Evolutionary conservation across 495 filamentous ascomycete genomes (phyloP).

Genomic region (Aspergillus leporis): DNA sequence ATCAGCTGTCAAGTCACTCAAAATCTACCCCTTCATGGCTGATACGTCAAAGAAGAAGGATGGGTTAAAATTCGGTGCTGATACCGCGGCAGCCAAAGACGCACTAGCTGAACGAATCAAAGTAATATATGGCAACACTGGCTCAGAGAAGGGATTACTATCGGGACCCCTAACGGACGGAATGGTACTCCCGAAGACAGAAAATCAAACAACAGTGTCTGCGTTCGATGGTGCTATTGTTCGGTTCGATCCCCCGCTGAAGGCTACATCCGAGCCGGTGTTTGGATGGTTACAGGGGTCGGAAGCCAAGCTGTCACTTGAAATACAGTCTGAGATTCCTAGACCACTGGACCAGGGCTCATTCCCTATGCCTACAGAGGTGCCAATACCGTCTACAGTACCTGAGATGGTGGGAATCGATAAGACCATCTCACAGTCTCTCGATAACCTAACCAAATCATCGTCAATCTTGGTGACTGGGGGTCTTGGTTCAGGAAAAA

Average conservation of each 20-base stretch:
- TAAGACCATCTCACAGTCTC: slow-evolving; percentile 65
- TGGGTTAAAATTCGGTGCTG: slow-evolving; percentile 84
- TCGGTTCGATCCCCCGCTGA: slow-evolving; percentile 64
- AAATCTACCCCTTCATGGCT: slow-evolving; percentile 74
- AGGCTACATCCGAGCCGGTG: slow-evolving; percentile 49
- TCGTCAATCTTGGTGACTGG: slow-evolving; percentile 90
- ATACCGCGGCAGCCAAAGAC: slow-evolving; percentile 73
- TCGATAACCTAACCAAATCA: slow-evolving; percentile 72
- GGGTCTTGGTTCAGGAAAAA: slow-evolving; percentile 87
- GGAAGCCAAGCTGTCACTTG: slow-evolving; percentile 68
- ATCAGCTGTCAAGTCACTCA: slow-evolving; percentile 57
- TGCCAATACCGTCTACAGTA: slow-evolving; percentile 50
- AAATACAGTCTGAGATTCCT: slow-evolving; percentile 69
- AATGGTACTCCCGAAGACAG: slow-evolving; percentile 61
- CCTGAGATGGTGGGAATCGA: slow-evolving; percentile 86
- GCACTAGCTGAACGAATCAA: slow-evolving; percentile 57
- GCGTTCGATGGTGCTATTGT: slow-evolving; percentile 69
- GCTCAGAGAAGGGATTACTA: slow-evolving; percentile 57
- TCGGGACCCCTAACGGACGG: slow-evolving; percentile 88
- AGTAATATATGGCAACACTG: slow-evolving; percentile 45
- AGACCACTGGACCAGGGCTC: slow-evolving; percentile 54
- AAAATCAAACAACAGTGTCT: slow-evolving; percentile 38
- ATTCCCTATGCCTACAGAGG: slow-evolving; percentile 46
- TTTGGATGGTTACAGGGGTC: slow-evolving; percentile 75
- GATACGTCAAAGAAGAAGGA: slow-evolving; percentile 52